A percentile compares a stretch with the other conserved stretches of the same genome.
Evolutionary conservation across 2,329 filamentous ascomycete species (phyloP).

Genomic region (Aspergillus niger): DNA sequence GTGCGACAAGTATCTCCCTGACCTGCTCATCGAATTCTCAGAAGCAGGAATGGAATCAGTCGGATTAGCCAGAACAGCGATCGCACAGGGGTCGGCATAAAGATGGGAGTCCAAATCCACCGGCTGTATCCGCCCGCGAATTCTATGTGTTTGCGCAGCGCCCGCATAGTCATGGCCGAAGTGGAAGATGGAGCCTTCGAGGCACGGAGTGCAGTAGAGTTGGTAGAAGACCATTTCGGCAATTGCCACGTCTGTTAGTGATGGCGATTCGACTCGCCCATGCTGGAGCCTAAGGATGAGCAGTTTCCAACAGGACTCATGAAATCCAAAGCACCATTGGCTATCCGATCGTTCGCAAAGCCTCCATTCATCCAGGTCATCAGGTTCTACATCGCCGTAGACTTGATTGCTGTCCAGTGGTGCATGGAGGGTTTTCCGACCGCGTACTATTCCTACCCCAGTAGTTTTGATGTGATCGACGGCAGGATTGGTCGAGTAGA

Average conservation of each 20-base stretch:
- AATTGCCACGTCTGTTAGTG: background rate
- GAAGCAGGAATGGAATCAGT: background rate
- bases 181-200: background rate
- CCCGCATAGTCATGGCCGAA: no score
- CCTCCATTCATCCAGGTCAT: conserved; percentile 5
- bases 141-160: no score
- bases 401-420: background rate
- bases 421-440: conserved; percentile 1
- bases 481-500: conserved; percentile 5
- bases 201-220: conserved; percentile 15
- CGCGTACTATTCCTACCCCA: conserved; percentile 9
- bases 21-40: no score
- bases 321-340: conserved; percentile 11
- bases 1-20: no score
- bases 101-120: no score
- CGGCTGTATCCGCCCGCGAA: no score
- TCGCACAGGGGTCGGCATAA: conserved; percentile 13
- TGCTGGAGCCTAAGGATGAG: conserved; percentile 9
- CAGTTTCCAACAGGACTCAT: conserved; percentile 19
- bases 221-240: conserved; percentile 11
- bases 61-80: background rate
- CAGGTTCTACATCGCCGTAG: background rate
- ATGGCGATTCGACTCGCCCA: background rate
- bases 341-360: conserved; percentile 6
- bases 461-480: background rate